phyloP scores from a whole-genome alignment of 352 stramenopile species.

The Phytophthora sp. region DNA sequence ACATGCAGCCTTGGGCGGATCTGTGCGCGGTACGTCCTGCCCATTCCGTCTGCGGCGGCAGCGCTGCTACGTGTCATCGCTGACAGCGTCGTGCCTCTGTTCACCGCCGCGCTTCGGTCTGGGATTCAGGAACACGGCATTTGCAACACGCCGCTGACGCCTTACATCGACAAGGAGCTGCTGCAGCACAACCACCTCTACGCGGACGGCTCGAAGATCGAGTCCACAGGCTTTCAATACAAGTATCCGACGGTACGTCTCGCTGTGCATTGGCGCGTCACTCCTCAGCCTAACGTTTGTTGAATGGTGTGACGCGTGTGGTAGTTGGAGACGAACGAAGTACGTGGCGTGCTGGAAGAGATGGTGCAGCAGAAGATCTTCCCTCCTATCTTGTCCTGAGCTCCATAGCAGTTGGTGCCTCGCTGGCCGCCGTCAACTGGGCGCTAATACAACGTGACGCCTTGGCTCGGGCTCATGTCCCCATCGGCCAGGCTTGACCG shows the following conservation, averaged over 20 bases:
- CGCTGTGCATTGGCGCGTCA: not conserved
- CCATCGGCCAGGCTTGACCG: slow-evolving; percentile 2
- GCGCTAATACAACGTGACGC: slow-evolving; percentile 15
- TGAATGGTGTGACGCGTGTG: slow-evolving; percentile 14
- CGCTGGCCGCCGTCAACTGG: slow-evolving; percentile 9
- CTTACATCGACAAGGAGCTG: slow-evolving; percentile 90
- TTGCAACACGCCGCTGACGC: slow-evolving; percentile 84
- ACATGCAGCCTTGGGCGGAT: slow-evolving; percentile 89
- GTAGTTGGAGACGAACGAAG: slow-evolving; percentile 63
- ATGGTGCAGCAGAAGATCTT: slow-evolving; percentile 86
- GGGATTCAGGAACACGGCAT: slow-evolving; percentile 65
- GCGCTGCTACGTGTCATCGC: slow-evolving; percentile 2
- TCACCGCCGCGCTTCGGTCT: slow-evolving; percentile 13
- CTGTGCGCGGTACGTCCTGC: slow-evolving; percentile 58
- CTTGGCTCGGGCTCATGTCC: slow-evolving; percentile 14
- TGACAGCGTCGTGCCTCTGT: slow-evolving; percentile 7
- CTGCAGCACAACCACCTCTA: slow-evolving; percentile 87
- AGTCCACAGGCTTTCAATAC: slow-evolving; percentile 80
- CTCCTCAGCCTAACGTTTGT: slow-evolving; percentile 13
- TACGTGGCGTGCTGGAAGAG: slow-evolving; percentile 70
- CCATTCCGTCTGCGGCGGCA: too few relatives aligned
- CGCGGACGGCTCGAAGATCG: slow-evolving; percentile 77
- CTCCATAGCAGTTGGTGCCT: slow-evolving; percentile 2
- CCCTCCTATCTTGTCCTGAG: slow-evolving; percentile 65
- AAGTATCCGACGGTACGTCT: slow-evolving; percentile 62